Evolutionary conservation across 2,329 filamentous ascomycete genomes (phyloP).

Genomic region (Phoma sp.): DNA sequence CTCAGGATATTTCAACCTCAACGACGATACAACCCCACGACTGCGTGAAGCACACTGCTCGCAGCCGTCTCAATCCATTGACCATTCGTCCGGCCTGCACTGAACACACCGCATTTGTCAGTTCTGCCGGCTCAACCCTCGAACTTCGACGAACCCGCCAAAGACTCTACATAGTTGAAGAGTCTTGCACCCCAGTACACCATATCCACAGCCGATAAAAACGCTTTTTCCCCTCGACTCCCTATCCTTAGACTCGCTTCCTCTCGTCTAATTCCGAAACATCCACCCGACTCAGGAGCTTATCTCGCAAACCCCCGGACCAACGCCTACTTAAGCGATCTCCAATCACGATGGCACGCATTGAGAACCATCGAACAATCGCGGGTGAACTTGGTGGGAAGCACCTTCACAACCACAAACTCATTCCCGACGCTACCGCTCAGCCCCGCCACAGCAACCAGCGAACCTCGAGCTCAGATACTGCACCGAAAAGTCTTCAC

Average conservation of each 20-base stretch:
- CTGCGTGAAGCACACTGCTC: slow-evolving; percentile 46
- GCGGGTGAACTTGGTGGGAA: slow-evolving; percentile 41
- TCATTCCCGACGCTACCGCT: slow-evolving; percentile 32
- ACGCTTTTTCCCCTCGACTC: slow-evolving; percentile 31
- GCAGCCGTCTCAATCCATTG: slow-evolving; percentile 42
- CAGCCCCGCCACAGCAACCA: slow-evolving; percentile 32
- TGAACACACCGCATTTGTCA: slow-evolving; percentile 42
- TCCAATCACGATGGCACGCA: slow-evolving; percentile 36
- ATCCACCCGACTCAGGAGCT: background rate
- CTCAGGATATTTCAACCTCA: slow-evolving; percentile 73
- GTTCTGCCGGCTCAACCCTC: slow-evolving; percentile 38
- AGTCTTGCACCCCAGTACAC: slow-evolving; percentile 45
- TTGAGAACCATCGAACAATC: slow-evolving; percentile 32
- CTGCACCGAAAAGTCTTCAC: slow-evolving; percentile 27
- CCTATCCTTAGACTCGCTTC: slow-evolving; percentile 7
- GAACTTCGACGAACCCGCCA: slow-evolving; percentile 44
- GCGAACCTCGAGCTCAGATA: slow-evolving; percentile 27
- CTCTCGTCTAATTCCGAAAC: slow-evolving; percentile 7
- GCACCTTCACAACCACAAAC: slow-evolving; percentile 40
- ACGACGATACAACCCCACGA: slow-evolving; percentile 51
- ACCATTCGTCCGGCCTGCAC: slow-evolving; percentile 43
- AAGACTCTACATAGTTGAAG: slow-evolving; percentile 48
- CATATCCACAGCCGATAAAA: slow-evolving; percentile 33
- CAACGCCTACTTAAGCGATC: slow-evolving; percentile 6
- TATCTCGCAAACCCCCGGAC: background rate